Evolutionary conservation across 2,329 filamentous ascomycete species (phyloP).

Genomic region (Monosporascus sp.): DNA sequence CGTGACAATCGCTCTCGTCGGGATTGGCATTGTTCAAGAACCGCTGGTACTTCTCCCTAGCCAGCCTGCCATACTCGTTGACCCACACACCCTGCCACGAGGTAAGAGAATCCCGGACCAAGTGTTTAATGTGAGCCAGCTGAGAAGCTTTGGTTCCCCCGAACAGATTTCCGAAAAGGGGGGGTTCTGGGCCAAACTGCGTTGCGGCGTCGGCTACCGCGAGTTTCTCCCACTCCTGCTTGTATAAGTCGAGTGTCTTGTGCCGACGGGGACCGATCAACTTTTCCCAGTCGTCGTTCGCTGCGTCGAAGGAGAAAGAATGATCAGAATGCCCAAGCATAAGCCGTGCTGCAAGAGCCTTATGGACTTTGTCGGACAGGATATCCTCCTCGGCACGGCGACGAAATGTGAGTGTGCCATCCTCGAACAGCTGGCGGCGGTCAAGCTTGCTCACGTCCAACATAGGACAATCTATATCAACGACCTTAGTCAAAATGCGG

Average conservation of each 20-base stretch:
- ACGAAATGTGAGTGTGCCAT: conserved; percentile 10
- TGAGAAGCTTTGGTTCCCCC: conserved; percentile 23
- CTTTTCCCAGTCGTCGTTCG: conserved; percentile 19
- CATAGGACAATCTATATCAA: conserved; percentile 17
- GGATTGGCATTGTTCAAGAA: conserved; percentile 9
- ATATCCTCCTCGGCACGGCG: conserved; percentile 8
- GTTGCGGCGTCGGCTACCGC: neutral
- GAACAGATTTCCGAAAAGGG: conserved; percentile 23
- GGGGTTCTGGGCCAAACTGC: neutral
- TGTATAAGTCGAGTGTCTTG: conserved; percentile 11
- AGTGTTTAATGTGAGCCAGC: conserved; percentile 19
- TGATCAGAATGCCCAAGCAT: conserved; percentile 11
- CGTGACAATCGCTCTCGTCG: conserved; percentile 15
- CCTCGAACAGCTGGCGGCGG: neutral
- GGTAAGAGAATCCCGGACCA: conserved; percentile 21
- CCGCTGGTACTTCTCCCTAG: conserved; percentile 7
- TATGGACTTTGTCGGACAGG: conserved; percentile 14
- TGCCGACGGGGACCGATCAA: conserved; percentile 17
- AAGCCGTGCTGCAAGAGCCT: conserved; percentile 11
- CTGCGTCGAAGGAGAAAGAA: conserved; percentile 19
- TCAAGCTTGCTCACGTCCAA: conserved; percentile 12
- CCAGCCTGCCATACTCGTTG: conserved; percentile 9
- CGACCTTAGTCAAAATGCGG: conserved; percentile 7
- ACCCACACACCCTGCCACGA: conserved; percentile 21
- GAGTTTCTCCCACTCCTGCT: conserved; percentile 16